Conservation (phyloP, 176 grass and related monocot species). For the Rhynchospora tenuis region DNA sequence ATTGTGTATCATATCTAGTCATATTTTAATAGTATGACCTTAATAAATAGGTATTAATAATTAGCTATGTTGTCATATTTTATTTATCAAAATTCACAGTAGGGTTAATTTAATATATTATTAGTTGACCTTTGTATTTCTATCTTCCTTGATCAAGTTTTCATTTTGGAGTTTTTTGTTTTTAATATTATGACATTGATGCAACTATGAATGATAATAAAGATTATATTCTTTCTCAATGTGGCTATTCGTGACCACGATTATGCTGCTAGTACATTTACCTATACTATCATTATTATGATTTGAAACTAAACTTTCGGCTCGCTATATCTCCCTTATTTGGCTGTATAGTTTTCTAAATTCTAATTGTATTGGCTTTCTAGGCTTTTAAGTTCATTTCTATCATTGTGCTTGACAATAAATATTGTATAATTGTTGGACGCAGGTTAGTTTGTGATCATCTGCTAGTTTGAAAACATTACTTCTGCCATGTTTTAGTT, state of each 20-base stretch:
- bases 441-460: slow-evolving; percentile 14
- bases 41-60: not conserved
- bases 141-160: not conserved
- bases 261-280: not conserved
- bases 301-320: not conserved
- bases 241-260: not conserved
- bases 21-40: not conserved
- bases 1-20: not conserved
- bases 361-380: not conserved
- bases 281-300: not conserved
- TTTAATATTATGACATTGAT: not conserved
- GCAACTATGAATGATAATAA: not conserved
- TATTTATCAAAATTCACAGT: not conserved
- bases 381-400: not conserved
- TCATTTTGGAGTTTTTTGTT: not conserved
- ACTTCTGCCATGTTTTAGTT: slow-evolving; percentile 5
- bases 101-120: not conserved
- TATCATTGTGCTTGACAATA: not conserved
- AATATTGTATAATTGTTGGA: slow-evolving; percentile 8
- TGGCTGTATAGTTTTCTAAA: not conserved
- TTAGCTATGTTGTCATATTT: not conserved
- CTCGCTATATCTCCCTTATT: not conserved
- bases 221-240: not conserved
- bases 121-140: not conserved
- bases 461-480: slow-evolving; percentile 9